phyloP scores from a whole-genome alignment of 176 grass and related monocot genomes.

The Oryza rufipogon region DNA sequence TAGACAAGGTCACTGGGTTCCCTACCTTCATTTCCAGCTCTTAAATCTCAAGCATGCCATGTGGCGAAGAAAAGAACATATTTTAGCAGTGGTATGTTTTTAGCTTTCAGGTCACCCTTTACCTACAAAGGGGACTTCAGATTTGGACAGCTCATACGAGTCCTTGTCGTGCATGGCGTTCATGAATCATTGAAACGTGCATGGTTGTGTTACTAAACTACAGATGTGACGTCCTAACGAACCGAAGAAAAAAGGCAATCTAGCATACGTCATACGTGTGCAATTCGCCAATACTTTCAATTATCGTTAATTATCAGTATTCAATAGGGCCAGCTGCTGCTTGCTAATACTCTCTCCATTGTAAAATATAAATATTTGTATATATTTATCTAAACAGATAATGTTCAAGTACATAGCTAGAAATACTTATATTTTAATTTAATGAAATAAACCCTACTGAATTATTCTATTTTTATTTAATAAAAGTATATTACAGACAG shows the following conservation, averaged over 20 bases:
- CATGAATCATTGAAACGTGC: not conserved
- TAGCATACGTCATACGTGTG: not conserved
- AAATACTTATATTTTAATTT: too few relatives aligned
- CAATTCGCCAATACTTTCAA: not conserved
- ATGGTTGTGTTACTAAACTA: not conserved
- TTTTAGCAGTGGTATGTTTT: not conserved
- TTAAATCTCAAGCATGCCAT: not conserved
- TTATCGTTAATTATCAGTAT: not conserved
- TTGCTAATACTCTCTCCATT: too few relatives aligned
- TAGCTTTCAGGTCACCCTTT: not conserved
- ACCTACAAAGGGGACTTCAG: not conserved
- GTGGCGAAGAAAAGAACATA: not conserved
- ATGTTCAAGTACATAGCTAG: too few relatives aligned
- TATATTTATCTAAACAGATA: too few relatives aligned
- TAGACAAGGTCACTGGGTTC: not conserved
- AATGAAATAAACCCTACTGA: too few relatives aligned
- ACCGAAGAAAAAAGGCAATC: not conserved
- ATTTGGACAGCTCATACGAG: not conserved
- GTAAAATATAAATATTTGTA: too few relatives aligned
- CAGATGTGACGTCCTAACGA: conserved; percentile 1
- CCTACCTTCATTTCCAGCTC: not conserved
- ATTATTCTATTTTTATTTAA: too few relatives aligned
- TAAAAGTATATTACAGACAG: too few relatives aligned
- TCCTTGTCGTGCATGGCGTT: not conserved
- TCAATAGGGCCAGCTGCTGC: not conserved